Evolutionary conservation across 345 rosid species (phyloP), one percentile per base, ranked within the genome.

Genomic region (Mallotus nudiflorus): DNA sequence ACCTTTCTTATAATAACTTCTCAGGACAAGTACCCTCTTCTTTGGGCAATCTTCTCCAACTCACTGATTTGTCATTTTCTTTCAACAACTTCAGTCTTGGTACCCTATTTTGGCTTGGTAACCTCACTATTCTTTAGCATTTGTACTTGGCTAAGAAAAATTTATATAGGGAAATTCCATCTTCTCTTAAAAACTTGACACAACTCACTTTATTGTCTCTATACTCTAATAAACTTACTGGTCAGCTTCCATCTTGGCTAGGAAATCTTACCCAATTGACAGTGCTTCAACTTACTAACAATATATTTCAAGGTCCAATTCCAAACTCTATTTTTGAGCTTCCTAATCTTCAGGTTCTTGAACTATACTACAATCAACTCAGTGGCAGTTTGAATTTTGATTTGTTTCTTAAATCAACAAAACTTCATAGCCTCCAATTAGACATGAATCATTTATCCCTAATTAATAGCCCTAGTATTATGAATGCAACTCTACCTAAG

Each of bases 291-390:
- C 52, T 75, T 31, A n/a, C 62, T 0, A 9, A 1, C 0, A 78
- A 82, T 16, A 0, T 1, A 18, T 14, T 82, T 9, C 28, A 35
- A 0, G 85, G 85, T 50, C 52, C 59, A 8, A 22, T 82, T 56
- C 78, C 78, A 5, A 0, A 62, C 16, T 42, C 69, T 8, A 68
- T 82, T 29, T 72, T 40, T 60, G 7, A 39, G 28, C 64, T 75
- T 4, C 4, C 25, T 20, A 63, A 49, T 51, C 78, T 82, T 18
- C 2, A 11, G 9, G 0, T 1, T 15, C 51, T 78, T 1, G 0
- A 9, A 4, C 62, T 78, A 0, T 6, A n/a, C 0, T n/a, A 11
- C 2, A 82, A 75, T 33, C 9, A 65, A 16, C 50, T 82, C 0
- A 75, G 24, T 44, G 80, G 80, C 15, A 40, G 45, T 10, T 22